Evolutionary conservation across 495 filamentous ascomycete species (phyloP).

Genomic region (Parathielavia appendiculata): DNA sequence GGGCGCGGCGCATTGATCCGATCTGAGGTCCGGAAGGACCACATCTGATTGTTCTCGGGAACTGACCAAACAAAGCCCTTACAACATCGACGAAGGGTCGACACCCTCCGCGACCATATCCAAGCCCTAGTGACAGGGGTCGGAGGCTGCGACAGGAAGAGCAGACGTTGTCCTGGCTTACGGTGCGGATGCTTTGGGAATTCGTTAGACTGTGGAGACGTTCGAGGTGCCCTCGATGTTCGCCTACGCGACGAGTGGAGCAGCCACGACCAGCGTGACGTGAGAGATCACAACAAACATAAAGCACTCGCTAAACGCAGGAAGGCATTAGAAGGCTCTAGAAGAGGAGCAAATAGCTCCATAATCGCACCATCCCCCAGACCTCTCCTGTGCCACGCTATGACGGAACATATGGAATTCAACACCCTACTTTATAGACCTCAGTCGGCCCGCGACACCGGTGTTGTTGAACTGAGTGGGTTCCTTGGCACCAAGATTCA

Average conservation of each 20-base stretch:
- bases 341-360: not conserved
- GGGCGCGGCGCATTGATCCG: no score
- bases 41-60: no score
- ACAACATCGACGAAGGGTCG: no score
- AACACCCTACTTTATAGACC: not conserved
- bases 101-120: no score
- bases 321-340: not conserved
- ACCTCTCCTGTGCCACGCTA: not conserved
- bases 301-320: not conserved
- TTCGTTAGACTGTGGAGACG: not conserved
- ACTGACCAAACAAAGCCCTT: no score
- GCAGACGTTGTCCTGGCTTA: no score
- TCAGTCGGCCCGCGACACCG: not conserved
- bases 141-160: no score
- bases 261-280: not conserved
- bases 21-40: no score
- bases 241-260: not conserved
- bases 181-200: not conserved
- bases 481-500: no score
- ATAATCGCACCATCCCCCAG: not conserved
- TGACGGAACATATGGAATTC: not conserved
- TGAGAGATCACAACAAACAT: not conserved
- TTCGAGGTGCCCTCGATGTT: not conserved
- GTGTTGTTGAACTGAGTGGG: no score
- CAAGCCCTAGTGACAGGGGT: no score